Percentiles rank a stretch among this genome's conserved stretches.
These are phyloP conservation scores for Paraphaeosphaeria minitans DNA, from an alignment of 2,329 filamentous ascomycete species.

Conservation along the genomic window DNA sequence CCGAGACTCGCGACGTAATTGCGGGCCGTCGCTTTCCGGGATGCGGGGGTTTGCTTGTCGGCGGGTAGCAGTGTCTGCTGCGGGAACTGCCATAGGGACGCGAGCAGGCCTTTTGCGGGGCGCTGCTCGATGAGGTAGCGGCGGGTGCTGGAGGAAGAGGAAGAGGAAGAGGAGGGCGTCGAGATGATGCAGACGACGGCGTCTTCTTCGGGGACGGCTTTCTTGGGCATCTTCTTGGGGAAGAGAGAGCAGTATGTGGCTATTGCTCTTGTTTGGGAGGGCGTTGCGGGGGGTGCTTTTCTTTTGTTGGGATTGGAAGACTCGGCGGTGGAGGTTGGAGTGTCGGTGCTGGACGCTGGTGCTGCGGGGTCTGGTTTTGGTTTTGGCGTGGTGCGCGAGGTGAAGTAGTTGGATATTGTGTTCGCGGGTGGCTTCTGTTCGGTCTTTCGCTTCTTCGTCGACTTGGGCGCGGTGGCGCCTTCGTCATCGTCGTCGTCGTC, in stretches of 20 bases:
- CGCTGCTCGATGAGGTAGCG: constrained; percentile 44
- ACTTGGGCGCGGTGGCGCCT: constrained; percentile 9
- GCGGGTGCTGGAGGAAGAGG: too few species aligned
- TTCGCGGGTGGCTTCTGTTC: constrained; percentile 23
- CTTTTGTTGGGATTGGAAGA: constrained; percentile 32
- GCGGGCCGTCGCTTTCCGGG: constrained; percentile 32
- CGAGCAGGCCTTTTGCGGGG: constrained; percentile 40
- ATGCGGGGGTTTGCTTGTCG: constrained; percentile 19
- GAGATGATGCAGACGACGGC: constrained; percentile 42
- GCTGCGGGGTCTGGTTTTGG: constrained; percentile 16
- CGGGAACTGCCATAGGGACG: constrained; percentile 44
- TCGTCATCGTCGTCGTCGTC: constrained; percentile 22
- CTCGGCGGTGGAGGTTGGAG: neutral
- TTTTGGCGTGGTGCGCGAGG: constrained; percentile 19
- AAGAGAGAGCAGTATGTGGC: constrained; percentile 41
- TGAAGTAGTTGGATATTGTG: constrained; percentile 40
- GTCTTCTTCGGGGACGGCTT: constrained; percentile 41
- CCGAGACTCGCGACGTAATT: constrained; percentile 27
- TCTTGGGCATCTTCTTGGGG: constrained; percentile 43
- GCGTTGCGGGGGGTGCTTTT: constrained; percentile 21
- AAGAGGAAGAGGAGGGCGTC: too few species aligned
- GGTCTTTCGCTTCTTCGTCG: constrained; percentile 32
- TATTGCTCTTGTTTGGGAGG: constrained; percentile 19
- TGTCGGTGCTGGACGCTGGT: constrained; percentile 14
- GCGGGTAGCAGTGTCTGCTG: constrained; percentile 27